Evolutionary conservation across 305 asterid species (phyloP), one percentile per base, ranked within the genome.

Genomic region (Ajuga reptans): DNA sequence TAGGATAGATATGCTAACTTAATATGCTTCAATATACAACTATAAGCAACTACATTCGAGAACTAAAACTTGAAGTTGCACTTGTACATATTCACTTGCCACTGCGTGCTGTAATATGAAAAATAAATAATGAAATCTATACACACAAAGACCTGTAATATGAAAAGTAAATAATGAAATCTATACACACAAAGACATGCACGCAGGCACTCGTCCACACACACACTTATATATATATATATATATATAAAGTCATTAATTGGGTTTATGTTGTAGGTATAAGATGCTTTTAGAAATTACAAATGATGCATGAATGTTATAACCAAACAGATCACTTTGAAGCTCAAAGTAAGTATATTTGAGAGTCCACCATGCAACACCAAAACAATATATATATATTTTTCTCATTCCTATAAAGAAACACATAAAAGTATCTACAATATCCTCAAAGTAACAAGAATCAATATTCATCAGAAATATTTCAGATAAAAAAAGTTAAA

Each of bases 291-390:
- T 33, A 10, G 43, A 51, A 12, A 18, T 43, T 52, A 68, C 41
- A 54, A 4, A 54, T 54, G 45, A 24, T 46, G 65, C 71, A 52
- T 21, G 59, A 52, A 52, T 52, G n/a, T 12, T 10, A 18, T 9
- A 51, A 42, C 36, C 69, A 50, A 21, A 12, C 51, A 64, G 45
- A 74, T 74, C 58, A 67, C 24, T 59, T 67, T 15, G 37, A 61
- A 61, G 65, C 60, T 39, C 59, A 67, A 58, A 51, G 17, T 18
- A 37, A 60, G 43, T 4, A 21, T 14, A 36, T 6, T 9, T 16
- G 63, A 24, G 33, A 52, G 51, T 66, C 73, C 65, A 47, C 18
- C 16, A 42, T 27, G 21, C 73, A 59, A 58, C 41, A 50, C 15
- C 12, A 16, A 58, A 37, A 39, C 31, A 37, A 59, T 15, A 39